A percentile compares a stretch with the other conserved stretches of the same genome.
Evolutionary conservation across 2,329 filamentous ascomycete genomes (phyloP).

Genomic region (Tricladium varicosporioides): DNA sequence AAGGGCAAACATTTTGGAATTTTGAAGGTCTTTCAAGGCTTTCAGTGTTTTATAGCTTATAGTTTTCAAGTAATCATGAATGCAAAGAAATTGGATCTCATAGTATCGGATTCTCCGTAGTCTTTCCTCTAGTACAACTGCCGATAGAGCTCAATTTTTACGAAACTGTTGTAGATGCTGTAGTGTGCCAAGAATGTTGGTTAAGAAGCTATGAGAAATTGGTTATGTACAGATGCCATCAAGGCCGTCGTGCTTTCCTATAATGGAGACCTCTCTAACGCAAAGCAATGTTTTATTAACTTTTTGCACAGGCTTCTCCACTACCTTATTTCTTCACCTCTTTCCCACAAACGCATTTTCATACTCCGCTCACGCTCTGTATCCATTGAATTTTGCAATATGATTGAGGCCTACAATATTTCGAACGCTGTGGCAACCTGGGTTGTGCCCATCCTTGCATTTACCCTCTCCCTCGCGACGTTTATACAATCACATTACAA

Average conservation of each 20-base stretch:
- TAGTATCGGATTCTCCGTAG: conserved; percentile 4
- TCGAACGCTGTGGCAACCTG: conserved; percentile 5
- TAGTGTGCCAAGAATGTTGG: not conserved
- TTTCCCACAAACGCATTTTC: conserved; percentile 7
- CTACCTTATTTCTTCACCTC: conserved; percentile 6
- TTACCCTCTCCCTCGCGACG: conserved; percentile 3
- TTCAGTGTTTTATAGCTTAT: conserved; percentile 2
- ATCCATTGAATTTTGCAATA: conserved; percentile 8
- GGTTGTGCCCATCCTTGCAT: conserved; percentile 1
- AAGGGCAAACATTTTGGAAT: conserved; percentile 4
- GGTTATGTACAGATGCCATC: not conserved
- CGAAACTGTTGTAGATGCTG: not conserved
- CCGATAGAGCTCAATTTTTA: not conserved
- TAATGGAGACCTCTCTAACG: conserved; percentile 2
- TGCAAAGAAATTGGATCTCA: not conserved
- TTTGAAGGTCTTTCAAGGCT: conserved; percentile 1
- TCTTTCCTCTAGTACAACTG: conserved; percentile 2
- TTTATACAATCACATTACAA: conserved; percentile 4
- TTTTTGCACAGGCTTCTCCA: conserved; percentile 7
- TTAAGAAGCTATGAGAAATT: conserved; percentile 6
- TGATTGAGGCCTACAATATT: conserved; percentile 8
- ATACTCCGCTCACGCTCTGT: conserved; percentile 10
- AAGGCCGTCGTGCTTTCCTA: conserved; percentile 8
- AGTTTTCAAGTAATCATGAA: conserved; percentile 6
- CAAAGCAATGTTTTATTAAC: conserved; percentile 3